Evolutionary conservation across 1,284 basidiomycete species (phyloP).

Genomic region (Fomitopsis palustris): DNA sequence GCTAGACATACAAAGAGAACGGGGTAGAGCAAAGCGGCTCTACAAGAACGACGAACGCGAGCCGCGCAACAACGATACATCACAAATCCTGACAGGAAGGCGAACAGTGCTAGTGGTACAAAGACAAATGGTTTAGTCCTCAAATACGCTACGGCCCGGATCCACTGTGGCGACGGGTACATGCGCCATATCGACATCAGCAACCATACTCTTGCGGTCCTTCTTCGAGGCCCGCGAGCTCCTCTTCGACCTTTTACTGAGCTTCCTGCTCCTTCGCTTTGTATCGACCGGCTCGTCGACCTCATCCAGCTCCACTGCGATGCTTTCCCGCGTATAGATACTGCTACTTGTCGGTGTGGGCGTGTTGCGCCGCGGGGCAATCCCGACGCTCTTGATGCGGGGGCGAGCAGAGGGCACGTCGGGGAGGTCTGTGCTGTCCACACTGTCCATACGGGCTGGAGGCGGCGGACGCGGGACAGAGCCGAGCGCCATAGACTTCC

Average conservation of each 20-base stretch:
- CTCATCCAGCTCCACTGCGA: constrained; percentile 17
- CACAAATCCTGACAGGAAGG: not conserved
- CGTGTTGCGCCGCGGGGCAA: constrained; percentile 18
- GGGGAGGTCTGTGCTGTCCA: constrained; percentile 1
- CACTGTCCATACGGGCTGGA: not conserved
- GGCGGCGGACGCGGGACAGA: not conserved
- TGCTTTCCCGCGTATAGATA: constrained; percentile 19
- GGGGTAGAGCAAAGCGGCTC: not conserved
- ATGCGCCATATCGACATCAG: not conserved
- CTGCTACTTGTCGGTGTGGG: constrained; percentile 15
- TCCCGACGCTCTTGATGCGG: constrained; percentile 22
- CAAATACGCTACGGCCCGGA: not conserved
- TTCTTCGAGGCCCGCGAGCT: not conserved
- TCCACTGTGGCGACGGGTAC: not conserved
- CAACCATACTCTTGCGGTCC: not conserved
- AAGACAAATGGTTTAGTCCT: not conserved
- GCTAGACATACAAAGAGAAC: not conserved
- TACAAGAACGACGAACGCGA: not conserved
- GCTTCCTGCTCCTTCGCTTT: not conserved
- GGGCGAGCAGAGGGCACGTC: not conserved
- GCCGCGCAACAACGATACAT: not conserved
- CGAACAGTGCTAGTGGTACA: not conserved
- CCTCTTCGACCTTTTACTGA: not conserved
- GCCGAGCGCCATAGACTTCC: not conserved
- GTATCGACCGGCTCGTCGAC: not conserved